Conservation (phyloP, 805 yeast genomes). For the Ogataea trehalophila region DNA sequence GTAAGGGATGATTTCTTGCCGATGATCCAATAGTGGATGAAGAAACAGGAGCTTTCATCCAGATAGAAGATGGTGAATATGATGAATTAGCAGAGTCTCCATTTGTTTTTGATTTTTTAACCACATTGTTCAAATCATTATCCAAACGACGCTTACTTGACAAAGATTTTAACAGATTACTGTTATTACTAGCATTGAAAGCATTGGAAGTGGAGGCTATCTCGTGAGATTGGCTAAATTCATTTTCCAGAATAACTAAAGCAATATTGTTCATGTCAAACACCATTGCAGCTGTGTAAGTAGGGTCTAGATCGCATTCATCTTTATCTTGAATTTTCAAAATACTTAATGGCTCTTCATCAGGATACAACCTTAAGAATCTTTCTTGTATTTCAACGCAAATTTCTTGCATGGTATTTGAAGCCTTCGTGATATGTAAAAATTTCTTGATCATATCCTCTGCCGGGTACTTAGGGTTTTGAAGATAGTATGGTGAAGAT, state of each 20-base stretch:
- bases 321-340: constrained; percentile 61
- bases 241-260: constrained; percentile 39
- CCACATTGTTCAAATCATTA: constrained; percentile 24
- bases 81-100: background rate
- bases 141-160: constrained; percentile 21
- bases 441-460: constrained; percentile 38
- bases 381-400: constrained; percentile 51
- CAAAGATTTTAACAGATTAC: too few species aligned
- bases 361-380: constrained; percentile 62
- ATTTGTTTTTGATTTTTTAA: constrained; percentile 28
- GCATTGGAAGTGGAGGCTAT: background rate
- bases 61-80: constrained; percentile 13
- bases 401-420: constrained; percentile 42
- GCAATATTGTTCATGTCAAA: constrained; percentile 48
- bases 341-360: constrained; percentile 48
- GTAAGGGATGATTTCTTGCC: background rate
- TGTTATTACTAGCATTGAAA: background rate
- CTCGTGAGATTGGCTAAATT: constrained; percentile 22
- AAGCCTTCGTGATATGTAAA: constrained; percentile 54
- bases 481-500: constrained; percentile 11
- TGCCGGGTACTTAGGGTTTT: background rate
- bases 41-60: constrained; percentile 12
- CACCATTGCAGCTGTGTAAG: constrained; percentile 59
- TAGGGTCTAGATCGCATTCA: constrained; percentile 77
- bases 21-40: background rate